These are phyloP conservation scores for Colletotrichum tropicicola DNA, from an alignment of 2,329 filamentous ascomycete species.

Conservation along the genomic window DNA sequence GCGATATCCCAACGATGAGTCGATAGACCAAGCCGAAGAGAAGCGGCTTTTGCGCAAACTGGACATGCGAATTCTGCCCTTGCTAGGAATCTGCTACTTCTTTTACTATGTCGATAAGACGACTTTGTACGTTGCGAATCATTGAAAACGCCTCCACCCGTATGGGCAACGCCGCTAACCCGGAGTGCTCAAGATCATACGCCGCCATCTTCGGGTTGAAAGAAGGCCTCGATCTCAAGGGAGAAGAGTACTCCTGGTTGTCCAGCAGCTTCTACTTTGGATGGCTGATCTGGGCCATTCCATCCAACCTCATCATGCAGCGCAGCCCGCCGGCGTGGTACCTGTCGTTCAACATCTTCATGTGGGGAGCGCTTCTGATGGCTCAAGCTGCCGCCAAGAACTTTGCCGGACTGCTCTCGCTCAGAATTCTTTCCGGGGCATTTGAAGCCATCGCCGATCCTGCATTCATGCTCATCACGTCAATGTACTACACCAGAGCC, in stretches of 20 bases:
- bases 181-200: constrained; percentile 50
- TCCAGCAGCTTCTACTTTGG: constrained; percentile 47
- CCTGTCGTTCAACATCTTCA: constrained; percentile 58
- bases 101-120: constrained; percentile 47
- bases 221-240: constrained; percentile 64
- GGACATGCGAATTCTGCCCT: constrained; percentile 46
- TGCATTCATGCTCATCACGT: constrained; percentile 69
- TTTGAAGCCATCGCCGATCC: constrained; percentile 64
- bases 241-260: constrained; percentile 62
- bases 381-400: constrained; percentile 63
- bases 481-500: constrained; percentile 71
- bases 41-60: constrained; percentile 45
- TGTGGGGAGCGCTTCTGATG: constrained; percentile 59
- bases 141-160: neutral
- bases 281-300: constrained; percentile 46
- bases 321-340: constrained; percentile 45
- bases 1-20: constrained; percentile 46
- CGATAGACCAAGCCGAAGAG: constrained; percentile 44
- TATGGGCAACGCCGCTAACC: neutral
- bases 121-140: constrained; percentile 9
- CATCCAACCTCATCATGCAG: constrained; percentile 42
- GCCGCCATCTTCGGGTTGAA: constrained; percentile 72
- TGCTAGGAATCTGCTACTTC: constrained; percentile 50
- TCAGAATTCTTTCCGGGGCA: constrained; percentile 70
- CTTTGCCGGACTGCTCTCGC: constrained; percentile 62